Base-by-base conservation (phyloP, 495 filamentous ascomycete species). In the Sabuloglossum arenarium region DNA sequence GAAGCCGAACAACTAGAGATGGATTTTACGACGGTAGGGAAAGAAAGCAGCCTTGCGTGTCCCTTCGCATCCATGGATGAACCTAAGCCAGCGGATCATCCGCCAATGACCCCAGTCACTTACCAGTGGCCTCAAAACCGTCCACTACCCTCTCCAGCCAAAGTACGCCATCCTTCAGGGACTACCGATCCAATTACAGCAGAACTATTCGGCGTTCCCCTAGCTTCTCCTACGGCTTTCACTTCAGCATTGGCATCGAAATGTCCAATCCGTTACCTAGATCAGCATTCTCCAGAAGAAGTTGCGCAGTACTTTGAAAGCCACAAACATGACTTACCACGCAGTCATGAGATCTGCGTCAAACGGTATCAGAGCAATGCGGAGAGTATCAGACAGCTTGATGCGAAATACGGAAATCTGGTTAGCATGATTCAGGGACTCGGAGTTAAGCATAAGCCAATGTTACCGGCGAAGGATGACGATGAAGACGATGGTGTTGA, bases 401-500 rank as follows among this genome's bases (percentile, higher is more conserved):
- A 95, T 63, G 85, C 84, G 42, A 95, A 95, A 61, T 95, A 95
- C 60, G 88, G 87, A 3, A 87, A 79, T 62, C 71, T 94, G 25
- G 86, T 83, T 56, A 89, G 75, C 68, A 94, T 95, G 88, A 88
- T 95, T 52, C 79, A 86, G 64, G 86, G 85, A 24, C 71, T 95
- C 27, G 82, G 86, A 49, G 72, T 76, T 56, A 88, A 89, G 59
- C 88, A 95, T 62, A 82, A 86, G 65, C 78, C 83, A 0, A 80
- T 86, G 73, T 69, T 95, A 10, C 85, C 86, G 0, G 69, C 73
- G 19, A 73, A 80, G 29, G 75, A 73, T 30, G 66, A 70, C n/a
- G 72, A 74, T 45, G 66, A 67, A 25, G 57, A 56, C 14, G 68
- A 70, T 8, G 64, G 58, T 61, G 70, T 56, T 27, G 64, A 62